Base-by-base conservation (phyloP, 2,329 filamentous ascomycete genomes). In the Fusarium nisikadoi region DNA sequence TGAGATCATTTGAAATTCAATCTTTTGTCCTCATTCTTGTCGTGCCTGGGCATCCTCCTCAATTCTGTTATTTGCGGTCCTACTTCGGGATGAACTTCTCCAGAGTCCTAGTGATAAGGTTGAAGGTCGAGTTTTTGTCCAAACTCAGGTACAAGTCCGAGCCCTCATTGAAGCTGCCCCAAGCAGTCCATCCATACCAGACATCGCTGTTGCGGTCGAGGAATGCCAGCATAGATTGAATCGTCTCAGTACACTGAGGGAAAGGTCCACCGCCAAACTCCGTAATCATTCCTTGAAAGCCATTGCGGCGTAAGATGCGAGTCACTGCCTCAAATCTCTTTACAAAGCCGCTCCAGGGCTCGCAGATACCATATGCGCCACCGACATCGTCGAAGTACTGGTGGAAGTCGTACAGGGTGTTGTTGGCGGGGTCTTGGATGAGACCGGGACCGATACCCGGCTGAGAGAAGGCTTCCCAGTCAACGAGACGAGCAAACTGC, bases 331-430 rank as follows among this genome's bases (percentile, higher is more conserved):
- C 56, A n/a, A 59, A 59, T 4, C 23, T 33, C 36, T n/a, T 35
- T 1, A 35, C 46, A 1, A n/a, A 54, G 3, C 46, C 27, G 2
- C 46, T 54, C 56, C 56, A 59, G 2, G 56, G 56, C 17, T 59
- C 56, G 3, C 56, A 59, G 38, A 59, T 36, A 25, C 56, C 56
- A 20, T 59, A 59, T 13, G 46, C 46, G 0, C 56, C 56, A 1
- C 7, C 56, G 1, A 54, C 13, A 5, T 59, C 27, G 4, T 59
- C 56, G 1, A 59, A 54, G 27, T 59, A 59, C 56, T 59, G 56
- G 14, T 59, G 56, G n/a, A 59, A 59, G n/a, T 59, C 56, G 35
- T 59, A 59, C 0, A 59, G 13, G 6, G 56, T 59, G 17, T 59
- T 59, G 5, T 59, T 59, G 19, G 56, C 35, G 1, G 56, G 56